phyloP scores from a whole-genome alignment of 148 eudicot genomes.

The Arbutus unedo region DNA sequence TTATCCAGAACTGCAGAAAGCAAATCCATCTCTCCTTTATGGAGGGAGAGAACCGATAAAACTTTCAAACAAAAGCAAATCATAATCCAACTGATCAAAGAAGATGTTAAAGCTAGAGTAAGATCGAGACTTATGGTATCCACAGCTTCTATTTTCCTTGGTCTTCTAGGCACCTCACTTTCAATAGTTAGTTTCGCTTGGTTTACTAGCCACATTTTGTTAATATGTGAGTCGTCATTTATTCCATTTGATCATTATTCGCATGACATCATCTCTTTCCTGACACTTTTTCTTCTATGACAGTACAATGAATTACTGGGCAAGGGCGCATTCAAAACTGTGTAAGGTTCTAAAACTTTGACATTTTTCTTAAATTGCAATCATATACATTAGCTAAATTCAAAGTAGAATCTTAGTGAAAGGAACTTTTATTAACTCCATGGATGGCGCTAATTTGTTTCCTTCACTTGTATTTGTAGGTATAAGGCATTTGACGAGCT shows the following conservation, averaged over 20 bases:
- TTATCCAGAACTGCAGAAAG: background rate
- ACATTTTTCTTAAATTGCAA: background rate
- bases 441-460: background rate
- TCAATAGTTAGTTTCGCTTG: background rate
- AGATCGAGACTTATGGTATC: background rate
- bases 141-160: background rate
- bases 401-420: background rate
- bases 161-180: conserved; percentile 2
- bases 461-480: conserved; percentile 37
- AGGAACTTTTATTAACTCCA: background rate
- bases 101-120: background rate
- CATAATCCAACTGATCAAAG: background rate
- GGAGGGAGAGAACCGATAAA: background rate
- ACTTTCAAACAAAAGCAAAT: background rate
- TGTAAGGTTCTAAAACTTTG: conserved; percentile 49
- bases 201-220: background rate
- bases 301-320: conserved; percentile 84
- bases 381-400: background rate
- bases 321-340: conserved; percentile 89
- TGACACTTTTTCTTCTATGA: conserved; percentile 19
- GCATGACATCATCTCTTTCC: background rate
- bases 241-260: background rate
- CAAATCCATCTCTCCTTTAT: background rate
- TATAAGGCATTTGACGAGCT: conserved; percentile 82
- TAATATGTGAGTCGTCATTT: background rate